Conservation (phyloP, 164 flowering plant species). For the Cinnamomum micranthum region DNA sequence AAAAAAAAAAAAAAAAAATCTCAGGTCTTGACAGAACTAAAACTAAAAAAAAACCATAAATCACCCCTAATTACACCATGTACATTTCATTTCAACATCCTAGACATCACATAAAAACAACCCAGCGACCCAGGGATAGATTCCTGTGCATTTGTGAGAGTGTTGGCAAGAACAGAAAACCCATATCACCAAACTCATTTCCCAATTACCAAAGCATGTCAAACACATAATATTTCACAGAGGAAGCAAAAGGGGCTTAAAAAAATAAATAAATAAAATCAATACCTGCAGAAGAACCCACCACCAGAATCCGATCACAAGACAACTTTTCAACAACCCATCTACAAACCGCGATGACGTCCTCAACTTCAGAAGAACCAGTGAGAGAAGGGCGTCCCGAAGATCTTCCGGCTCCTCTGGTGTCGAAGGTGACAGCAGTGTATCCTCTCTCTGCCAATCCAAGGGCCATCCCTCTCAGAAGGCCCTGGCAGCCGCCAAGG, state of each 20-base stretch:
- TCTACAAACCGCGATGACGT: conserved; percentile 66
- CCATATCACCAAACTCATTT: neutral
- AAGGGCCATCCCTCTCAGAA: conserved; percentile 68
- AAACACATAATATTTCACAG: neutral
- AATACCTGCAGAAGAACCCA: conserved; percentile 84
- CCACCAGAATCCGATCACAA: conserved; percentile 45
- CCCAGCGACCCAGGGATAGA: no score
- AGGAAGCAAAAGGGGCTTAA: neutral
- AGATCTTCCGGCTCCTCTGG: conserved; percentile 88
- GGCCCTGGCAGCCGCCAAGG: conserved; percentile 80
- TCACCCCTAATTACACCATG: no score
- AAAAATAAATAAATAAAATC: no score
- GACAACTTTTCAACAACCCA: conserved; percentile 48
- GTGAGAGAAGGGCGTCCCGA: conserved; percentile 72
- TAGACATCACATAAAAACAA: no score
- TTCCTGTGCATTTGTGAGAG: no score
- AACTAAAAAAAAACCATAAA: no score
- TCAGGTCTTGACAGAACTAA: no score
- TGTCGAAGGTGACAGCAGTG: conserved; percentile 68
- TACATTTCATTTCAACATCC: no score
- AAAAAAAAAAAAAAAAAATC: no score
- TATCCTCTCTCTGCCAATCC: conserved; percentile 59
- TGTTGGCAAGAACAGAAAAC: no score
- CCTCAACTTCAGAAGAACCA: conserved; percentile 73
- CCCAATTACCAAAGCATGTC: neutral